A percentile compares a stretch with the other conserved stretches of the same genome.
phyloP scores from a whole-genome alignment of 331 rosid species.

The Malus hybrid region DNA sequence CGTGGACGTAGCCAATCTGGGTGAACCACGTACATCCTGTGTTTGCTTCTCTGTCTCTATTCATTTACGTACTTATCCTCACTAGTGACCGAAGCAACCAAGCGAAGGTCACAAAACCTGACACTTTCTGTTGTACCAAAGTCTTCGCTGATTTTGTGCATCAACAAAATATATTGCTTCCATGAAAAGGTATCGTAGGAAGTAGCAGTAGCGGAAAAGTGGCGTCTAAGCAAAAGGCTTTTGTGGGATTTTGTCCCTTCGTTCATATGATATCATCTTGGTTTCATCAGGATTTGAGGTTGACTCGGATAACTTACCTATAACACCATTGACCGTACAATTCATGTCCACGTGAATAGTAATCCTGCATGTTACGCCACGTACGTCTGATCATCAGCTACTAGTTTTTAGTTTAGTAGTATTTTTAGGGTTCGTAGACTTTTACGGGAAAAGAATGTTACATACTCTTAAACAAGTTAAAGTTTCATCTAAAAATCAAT shows the following conservation, averaged over 20 bases:
- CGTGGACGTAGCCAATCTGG: too few species aligned
- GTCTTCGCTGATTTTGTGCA: too few species aligned
- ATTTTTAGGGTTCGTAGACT: too few species aligned
- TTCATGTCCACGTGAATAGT: background rate
- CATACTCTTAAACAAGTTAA: too few species aligned
- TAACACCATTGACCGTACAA: background rate
- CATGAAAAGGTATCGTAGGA: background rate
- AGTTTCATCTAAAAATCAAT: too few species aligned
- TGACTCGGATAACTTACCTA: slow-evolving; percentile 1
- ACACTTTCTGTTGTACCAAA: too few species aligned
- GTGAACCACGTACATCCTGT: too few species aligned
- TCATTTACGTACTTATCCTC: too few species aligned
- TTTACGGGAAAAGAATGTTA: background rate
- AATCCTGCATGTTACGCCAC: slow-evolving; percentile 15
- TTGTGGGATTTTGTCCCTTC: slow-evolving; percentile 5
- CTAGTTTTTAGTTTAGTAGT: background rate
- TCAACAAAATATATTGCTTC: too few species aligned
- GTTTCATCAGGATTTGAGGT: slow-evolving; percentile 1
- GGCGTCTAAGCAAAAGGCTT: slow-evolving; percentile 23
- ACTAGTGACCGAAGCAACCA: too few species aligned
- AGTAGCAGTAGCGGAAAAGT: slow-evolving; percentile 5
- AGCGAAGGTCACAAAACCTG: too few species aligned
- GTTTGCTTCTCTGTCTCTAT: too few species aligned
- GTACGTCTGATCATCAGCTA: background rate
- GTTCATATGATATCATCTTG: slow-evolving; percentile 1